Evolutionary conservation across 345 rosid genomes (phyloP).

Genomic region (Aegle marmelos): DNA sequence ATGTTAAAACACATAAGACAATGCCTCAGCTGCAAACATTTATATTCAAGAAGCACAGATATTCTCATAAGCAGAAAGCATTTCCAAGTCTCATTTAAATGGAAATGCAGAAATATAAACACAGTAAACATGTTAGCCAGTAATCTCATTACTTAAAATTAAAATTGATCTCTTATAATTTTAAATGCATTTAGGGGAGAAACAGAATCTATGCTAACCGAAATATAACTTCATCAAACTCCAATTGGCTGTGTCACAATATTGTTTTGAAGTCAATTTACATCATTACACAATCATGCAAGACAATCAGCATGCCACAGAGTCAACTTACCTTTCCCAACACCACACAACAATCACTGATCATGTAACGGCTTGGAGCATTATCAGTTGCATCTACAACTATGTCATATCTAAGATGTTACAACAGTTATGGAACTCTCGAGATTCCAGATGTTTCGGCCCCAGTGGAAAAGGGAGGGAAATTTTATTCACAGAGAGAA

Average conservation of each 20-base stretch:
- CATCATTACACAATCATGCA: background rate
- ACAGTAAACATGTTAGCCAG: background rate
- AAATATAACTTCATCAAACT: background rate
- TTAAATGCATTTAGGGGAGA: background rate
- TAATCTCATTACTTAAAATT: background rate
- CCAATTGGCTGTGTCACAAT: background rate
- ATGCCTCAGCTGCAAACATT: background rate
- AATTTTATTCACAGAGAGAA: background rate
- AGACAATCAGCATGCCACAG: background rate
- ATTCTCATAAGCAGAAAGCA: background rate
- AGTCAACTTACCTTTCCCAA: constrained; percentile 73
- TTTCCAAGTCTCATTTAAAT: background rate
- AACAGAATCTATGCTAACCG: background rate
- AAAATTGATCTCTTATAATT: background rate
- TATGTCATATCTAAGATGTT: constrained; percentile 64
- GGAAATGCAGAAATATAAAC: background rate
- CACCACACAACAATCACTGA: constrained; percentile 93
- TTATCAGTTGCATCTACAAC: constrained; percentile 92
- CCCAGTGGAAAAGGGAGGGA: background rate
- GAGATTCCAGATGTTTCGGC: background rate
- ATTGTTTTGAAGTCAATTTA: background rate
- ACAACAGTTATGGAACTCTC: constrained; percentile 37
- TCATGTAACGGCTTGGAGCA: constrained; percentile 97
- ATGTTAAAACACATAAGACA: background rate
- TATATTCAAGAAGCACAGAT: background rate